Percentiles rank a stretch among this genome's conserved stretches.
Conservation (phyloP, 1,284 basidiomycete species). For the Tylopilus sp. region DNA sequence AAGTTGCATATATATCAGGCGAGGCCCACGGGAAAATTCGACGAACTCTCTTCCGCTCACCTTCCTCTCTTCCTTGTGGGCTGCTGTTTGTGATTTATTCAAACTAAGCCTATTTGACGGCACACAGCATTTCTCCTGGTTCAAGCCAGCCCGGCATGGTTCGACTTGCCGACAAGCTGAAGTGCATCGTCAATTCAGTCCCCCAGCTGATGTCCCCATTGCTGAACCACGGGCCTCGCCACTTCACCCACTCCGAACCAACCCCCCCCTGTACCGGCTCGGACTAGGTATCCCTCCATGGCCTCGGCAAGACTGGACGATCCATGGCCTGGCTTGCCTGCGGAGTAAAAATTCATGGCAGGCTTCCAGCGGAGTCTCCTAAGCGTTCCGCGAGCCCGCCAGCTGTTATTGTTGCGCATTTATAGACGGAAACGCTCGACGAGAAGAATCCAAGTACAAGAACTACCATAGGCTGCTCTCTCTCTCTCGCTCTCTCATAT, state of each 20-base stretch:
- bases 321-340: not conserved
- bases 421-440: too few relatives aligned
- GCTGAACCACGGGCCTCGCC: too few relatives aligned
- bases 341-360: not conserved
- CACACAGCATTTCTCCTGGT: not conserved
- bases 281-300: too few relatives aligned
- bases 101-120: too few relatives aligned
- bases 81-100: not conserved
- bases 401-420: conserved; percentile 14
- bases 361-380: conserved; percentile 7
- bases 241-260: not conserved
- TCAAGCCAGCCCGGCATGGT: not conserved
- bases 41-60: not conserved
- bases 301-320: not conserved
- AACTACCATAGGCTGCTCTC: not conserved
- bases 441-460: conserved; percentile 14
- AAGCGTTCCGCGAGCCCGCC: conserved; percentile 1
- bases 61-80: too few relatives aligned
- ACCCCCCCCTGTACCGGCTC: not conserved
- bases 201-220: not conserved
- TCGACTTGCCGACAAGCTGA: not conserved
- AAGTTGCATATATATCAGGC: not conserved
- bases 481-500: not conserved
- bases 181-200: too few relatives aligned
- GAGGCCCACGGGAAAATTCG: not conserved